Percentiles rank a stretch among this genome's conserved stretches.
Conservation (phyloP, 305 asterid species). For the Stenogyne calaminthoides region DNA sequence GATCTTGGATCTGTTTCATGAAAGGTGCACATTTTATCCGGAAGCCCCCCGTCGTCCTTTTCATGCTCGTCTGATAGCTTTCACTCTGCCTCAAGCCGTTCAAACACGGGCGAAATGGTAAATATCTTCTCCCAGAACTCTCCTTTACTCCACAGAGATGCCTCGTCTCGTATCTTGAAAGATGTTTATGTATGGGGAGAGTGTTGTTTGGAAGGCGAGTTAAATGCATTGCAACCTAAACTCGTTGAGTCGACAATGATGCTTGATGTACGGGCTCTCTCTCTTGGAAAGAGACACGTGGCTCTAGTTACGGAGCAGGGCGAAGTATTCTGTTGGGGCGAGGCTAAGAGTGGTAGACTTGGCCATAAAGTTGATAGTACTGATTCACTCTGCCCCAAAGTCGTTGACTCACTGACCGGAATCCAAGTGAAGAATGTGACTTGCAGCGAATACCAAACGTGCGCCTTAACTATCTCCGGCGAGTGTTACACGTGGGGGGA, state of each 20-base stretch:
- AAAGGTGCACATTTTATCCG: constrained; percentile 25
- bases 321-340: constrained; percentile 31
- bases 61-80: constrained; percentile 26
- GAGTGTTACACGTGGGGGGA: constrained; percentile 29
- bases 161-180: constrained; percentile 10
- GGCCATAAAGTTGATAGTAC: constrained; percentile 24
- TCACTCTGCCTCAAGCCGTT: constrained; percentile 1
- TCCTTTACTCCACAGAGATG: constrained; percentile 13
- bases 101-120: not conserved
- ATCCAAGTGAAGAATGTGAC: not conserved
- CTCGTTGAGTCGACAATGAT: constrained; percentile 23
- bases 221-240: constrained; percentile 17
- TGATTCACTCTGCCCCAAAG: constrained; percentile 19
- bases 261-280: constrained; percentile 16
- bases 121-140: not conserved
- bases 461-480: constrained; percentile 21
- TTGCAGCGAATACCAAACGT: constrained; percentile 20
- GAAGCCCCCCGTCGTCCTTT: constrained; percentile 22
- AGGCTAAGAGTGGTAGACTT: constrained; percentile 21
- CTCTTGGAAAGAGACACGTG: constrained; percentile 21
- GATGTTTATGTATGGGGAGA: constrained; percentile 33
- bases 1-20: not conserved
- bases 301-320: constrained; percentile 15
- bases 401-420: constrained; percentile 11
- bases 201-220: not conserved